phyloP scores from a whole-genome alignment of 2,329 filamentous ascomycete species.

The Fusarium globosum region DNA sequence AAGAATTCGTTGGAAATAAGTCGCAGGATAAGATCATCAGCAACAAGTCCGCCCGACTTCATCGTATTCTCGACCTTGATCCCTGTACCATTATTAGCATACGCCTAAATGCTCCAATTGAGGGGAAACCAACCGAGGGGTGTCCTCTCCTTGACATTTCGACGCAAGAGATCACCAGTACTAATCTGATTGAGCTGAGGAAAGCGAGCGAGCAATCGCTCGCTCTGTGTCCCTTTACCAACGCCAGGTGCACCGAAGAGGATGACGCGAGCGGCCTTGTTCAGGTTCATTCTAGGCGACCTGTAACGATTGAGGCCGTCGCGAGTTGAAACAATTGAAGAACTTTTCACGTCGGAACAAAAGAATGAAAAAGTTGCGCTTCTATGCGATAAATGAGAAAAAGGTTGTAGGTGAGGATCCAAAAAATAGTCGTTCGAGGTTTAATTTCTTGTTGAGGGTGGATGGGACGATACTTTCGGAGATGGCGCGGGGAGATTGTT shows the following conservation, averaged over 20 bases:
- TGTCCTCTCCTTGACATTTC: conserved; percentile 91
- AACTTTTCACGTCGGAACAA: background rate
- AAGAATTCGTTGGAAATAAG: conserved; percentile 92
- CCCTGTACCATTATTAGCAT: conserved; percentile 62
- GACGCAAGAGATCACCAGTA: conserved; percentile 89
- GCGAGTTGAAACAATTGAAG: background rate
- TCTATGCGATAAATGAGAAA: background rate
- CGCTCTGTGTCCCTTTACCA: conserved; percentile 95
- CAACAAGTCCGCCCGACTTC: conserved; percentile 88
- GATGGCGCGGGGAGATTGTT: conserved; percentile 36
- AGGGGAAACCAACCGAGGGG: conserved; percentile 74
- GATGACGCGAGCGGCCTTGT: conserved; percentile 89
- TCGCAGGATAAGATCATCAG: conserved; percentile 89
- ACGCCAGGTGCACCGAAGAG: conserved; percentile 96
- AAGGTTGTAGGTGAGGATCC: background rate
- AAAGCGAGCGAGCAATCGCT: conserved; percentile 86
- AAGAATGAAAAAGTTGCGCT: background rate
- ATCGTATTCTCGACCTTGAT: conserved; percentile 92
- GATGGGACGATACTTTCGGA: conserved; percentile 22
- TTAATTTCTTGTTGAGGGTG: conserved; percentile 34
- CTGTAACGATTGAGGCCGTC: conserved; percentile 35
- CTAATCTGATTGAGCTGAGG: conserved; percentile 91
- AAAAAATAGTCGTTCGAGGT: conserved; percentile 9
- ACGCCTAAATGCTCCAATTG: background rate
- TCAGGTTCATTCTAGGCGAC: conserved; percentile 69